Percentiles rank a stretch among this genome's conserved stretches.
phyloP scores from a whole-genome alignment of 768 basidiomycete species.

The Arthromyces matolae region DNA sequence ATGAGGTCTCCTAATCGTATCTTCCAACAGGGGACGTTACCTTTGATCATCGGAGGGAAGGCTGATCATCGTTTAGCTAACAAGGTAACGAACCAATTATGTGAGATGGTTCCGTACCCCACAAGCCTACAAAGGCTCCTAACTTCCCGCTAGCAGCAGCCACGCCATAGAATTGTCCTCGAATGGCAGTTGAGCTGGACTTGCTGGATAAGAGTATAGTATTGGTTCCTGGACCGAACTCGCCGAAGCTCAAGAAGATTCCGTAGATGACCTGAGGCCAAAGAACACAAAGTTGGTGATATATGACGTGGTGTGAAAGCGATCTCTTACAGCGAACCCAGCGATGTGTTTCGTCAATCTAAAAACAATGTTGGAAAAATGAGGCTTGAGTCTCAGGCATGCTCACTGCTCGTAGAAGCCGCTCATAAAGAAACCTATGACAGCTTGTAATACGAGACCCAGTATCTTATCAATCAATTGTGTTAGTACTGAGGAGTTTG shows the following conservation, averaged over 20 bases:
- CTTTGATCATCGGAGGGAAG: constrained; percentile 64
- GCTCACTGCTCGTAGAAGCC: constrained; percentile 60
- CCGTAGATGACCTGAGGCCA: constrained; percentile 70
- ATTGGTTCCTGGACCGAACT: constrained; percentile 84
- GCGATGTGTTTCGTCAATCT: constrained; percentile 59
- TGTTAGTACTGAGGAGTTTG: too few relatives aligned
- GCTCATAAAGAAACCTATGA: constrained; percentile 87
- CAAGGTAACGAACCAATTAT: neutral
- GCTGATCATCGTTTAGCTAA: too few relatives aligned
- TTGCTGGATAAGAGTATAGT: constrained; percentile 74
- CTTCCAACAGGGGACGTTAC: too few relatives aligned
- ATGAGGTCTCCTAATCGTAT: too few relatives aligned
- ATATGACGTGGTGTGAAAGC: neutral
- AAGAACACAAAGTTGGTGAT: neutral
- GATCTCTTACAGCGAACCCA: constrained; percentile 59
- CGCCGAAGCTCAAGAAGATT: constrained; percentile 85
- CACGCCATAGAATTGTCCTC: constrained; percentile 82
- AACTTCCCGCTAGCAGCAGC: constrained; percentile 84
- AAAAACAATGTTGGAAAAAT: too few relatives aligned
- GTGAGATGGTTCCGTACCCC: constrained; percentile 44
- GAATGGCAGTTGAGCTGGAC: constrained; percentile 75
- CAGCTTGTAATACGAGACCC: constrained; percentile 67
- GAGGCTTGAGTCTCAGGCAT: neutral
- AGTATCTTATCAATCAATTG: constrained; percentile 60
- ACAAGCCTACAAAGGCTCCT: constrained; percentile 79